These are phyloP conservation scores for Parathielavia hyrcaniae DNA, from an alignment of 495 filamentous ascomycete genomes.

Conservation along the genomic window DNA sequence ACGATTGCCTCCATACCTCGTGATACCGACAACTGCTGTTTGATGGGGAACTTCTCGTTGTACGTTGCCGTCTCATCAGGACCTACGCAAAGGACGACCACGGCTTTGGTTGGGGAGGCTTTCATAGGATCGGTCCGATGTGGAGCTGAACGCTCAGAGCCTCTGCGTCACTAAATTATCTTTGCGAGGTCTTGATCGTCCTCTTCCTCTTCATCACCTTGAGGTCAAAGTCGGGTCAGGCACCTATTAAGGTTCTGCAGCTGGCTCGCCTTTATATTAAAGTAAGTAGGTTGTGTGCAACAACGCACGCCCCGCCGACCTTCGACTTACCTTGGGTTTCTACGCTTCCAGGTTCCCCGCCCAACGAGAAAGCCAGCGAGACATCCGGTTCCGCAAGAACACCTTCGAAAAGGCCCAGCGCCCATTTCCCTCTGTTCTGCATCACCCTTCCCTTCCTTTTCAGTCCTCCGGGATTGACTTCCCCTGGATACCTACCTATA, in stretches of 20 bases:
- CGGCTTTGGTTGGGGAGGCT: background rate
- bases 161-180: background rate
- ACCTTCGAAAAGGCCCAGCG: background rate
- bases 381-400: slow-evolving; percentile 5
- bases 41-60: background rate
- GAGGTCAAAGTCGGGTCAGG: no score
- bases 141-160: background rate
- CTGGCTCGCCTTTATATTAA: background rate
- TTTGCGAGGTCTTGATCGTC: background rate
- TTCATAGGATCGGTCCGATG: background rate
- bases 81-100: background rate
- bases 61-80: background rate
- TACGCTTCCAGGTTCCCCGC: slow-evolving; percentile 2
- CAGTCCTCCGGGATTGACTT: background rate
- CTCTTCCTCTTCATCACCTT: no score
- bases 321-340: no score
- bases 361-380: background rate
- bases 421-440: background rate
- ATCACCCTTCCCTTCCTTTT: background rate
- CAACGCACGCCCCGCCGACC: background rate
- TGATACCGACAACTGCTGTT: background rate
- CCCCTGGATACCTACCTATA: background rate
- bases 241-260: no score
- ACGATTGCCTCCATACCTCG: background rate
- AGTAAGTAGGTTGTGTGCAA: no score